Conservation (phyloP, 768 basidiomycete genomes). For the Tremella mesenterica region DNA sequence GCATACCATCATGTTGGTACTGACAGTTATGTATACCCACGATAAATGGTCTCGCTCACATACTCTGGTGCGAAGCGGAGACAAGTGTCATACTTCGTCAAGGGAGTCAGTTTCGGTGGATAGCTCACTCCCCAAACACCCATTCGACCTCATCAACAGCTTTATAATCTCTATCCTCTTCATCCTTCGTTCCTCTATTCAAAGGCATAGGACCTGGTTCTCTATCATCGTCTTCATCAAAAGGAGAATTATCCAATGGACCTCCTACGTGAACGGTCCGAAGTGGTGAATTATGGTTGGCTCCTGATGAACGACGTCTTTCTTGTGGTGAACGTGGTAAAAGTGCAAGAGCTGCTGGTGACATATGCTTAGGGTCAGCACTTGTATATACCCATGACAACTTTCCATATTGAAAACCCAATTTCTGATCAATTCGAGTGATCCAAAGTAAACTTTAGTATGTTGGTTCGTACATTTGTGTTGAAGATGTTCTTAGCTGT, state of each 20-base stretch:
- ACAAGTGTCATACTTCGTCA: too few species aligned
- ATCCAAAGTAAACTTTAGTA: too few species aligned
- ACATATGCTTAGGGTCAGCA: constrained; percentile 66
- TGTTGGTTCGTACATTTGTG: too few species aligned
- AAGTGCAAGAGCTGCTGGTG: constrained; percentile 87
- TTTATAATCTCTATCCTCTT: constrained; percentile 32
- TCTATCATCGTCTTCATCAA: constrained; percentile 61
- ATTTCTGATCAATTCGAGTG: too few species aligned
- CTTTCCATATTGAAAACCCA: too few species aligned
- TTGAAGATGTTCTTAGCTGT: too few species aligned
- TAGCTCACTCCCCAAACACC: constrained; percentile 39
- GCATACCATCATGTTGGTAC: too few species aligned
- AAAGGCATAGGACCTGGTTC: constrained; percentile 61
- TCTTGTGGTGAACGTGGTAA: constrained; percentile 84
- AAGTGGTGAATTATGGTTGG: constrained; percentile 55
- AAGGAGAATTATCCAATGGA: constrained; percentile 54
- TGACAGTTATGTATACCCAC: neutral
- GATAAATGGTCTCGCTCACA: neutral
- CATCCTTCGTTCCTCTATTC: constrained; percentile 31
- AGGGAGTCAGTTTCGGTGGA: too few species aligned
- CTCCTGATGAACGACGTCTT: constrained; percentile 57
- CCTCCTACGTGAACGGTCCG: constrained; percentile 61
- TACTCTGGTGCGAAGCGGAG: neutral
- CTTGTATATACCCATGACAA: neutral
- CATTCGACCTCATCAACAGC: constrained; percentile 46